These are phyloP conservation scores for Mallotus repandus DNA, from an alignment of 441 rosid species.

Conservation along the genomic window DNA sequence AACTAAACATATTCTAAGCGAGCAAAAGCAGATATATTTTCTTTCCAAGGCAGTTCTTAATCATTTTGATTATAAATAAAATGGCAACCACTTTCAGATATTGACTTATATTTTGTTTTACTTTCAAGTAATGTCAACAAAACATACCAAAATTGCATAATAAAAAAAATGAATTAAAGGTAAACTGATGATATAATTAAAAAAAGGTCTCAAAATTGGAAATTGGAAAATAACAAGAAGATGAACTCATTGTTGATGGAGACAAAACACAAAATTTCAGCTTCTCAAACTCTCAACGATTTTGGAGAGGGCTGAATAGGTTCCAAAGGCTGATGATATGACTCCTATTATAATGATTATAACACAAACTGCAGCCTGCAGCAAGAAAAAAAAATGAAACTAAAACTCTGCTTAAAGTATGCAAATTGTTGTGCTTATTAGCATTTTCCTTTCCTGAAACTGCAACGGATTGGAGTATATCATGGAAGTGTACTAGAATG, in stretches of 20 bases:
- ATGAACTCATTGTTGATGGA: conserved; percentile 3
- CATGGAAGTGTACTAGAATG: background rate
- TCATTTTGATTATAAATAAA: no score
- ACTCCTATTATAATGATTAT: conserved; percentile 59
- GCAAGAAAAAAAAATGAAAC: background rate
- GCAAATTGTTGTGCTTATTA: background rate
- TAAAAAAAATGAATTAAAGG: background rate
- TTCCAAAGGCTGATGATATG: conserved; percentile 56
- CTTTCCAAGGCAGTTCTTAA: no score
- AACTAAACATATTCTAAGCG: no score
- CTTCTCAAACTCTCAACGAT: conserved; percentile 52
- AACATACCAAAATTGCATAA: background rate
- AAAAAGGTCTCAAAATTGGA: conserved; percentile 7
- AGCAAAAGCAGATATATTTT: no score
- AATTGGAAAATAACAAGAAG: background rate
- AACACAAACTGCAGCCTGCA: conserved; percentile 55
- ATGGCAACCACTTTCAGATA: no score
- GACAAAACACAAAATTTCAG: conserved; percentile 24
- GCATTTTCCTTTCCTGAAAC: background rate
- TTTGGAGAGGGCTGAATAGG: conserved; percentile 60
- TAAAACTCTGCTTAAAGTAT: background rate
- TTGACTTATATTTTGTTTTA: background rate
- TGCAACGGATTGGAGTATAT: background rate
- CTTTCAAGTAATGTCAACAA: no score
- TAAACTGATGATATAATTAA: background rate